Evolutionary conservation across 371 early-diverging fungal species (phyloP).

Genomic region (Basidiobolus meristosporus): DNA sequence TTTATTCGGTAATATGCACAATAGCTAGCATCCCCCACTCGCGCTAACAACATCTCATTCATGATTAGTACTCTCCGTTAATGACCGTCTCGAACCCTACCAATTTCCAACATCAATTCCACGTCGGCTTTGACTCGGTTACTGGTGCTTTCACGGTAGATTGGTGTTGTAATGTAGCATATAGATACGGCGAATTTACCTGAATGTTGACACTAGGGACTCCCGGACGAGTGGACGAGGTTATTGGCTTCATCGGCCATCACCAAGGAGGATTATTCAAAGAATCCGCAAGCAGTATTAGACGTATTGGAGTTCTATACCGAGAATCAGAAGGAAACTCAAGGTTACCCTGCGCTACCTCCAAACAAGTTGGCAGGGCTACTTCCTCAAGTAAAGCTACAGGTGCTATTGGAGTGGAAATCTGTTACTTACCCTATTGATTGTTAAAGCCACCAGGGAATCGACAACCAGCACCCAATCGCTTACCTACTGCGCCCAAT

Average conservation of each 20-base stretch:
- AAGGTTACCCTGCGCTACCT: no score
- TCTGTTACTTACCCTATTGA: no score
- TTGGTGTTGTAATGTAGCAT: background rate
- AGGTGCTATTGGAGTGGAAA: no score
- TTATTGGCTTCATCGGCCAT: slow-evolving; percentile 78
- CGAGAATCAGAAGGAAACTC: slow-evolving; percentile 6
- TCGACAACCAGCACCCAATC: no score
- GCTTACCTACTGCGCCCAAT: no score
- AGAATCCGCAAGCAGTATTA: slow-evolving; percentile 90
- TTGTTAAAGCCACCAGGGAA: no score
- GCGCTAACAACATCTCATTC: no score
- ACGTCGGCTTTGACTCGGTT: slow-evolving; percentile 89
- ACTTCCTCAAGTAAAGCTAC: no score
- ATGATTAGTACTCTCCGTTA: slow-evolving; percentile 47
- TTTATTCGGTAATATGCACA: slow-evolving; percentile 42
- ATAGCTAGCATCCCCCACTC: no score
- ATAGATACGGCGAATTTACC: no score
- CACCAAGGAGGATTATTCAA: slow-evolving; percentile 85
- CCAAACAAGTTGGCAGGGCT: no score
- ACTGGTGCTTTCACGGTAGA: slow-evolving; percentile 83
- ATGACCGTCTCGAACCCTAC: slow-evolving; percentile 84
- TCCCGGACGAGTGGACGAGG: slow-evolving; percentile 85
- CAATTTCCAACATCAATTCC: slow-evolving; percentile 86
- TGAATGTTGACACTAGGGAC: slow-evolving; percentile 32
- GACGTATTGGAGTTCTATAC: slow-evolving; percentile 94